Evolutionary conservation across 495 filamentous ascomycete species (phyloP), one percentile per base, ranked within the genome.

Genomic region (Bombardia bombarda): DNA sequence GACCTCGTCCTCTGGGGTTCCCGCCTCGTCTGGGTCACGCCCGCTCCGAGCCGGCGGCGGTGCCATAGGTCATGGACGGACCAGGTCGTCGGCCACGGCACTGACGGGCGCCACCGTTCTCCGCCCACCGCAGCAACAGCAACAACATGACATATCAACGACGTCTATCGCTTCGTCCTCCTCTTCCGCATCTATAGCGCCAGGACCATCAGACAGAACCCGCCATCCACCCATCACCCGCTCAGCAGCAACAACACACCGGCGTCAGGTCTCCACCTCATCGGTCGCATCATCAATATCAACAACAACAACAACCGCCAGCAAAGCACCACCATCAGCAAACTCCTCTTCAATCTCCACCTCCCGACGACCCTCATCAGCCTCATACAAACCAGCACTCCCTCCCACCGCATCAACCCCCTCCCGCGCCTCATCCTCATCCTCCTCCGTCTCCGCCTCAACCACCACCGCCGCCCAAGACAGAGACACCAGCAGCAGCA

Each of bases 71-170:
- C 58, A 65, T 36, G 32, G 54, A 14, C 57, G 68, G n/a, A 57
- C 63, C 13, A 68, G 59, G 43, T 66, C 66, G 10, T 63, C 65
- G 9, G 58, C 63, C 24, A 73, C 70, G 12, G 50, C 60, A 19
- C 53, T 74, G 17, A 66, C 55, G 19, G 40, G 65, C 45, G 55
- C 65, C 9, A 71, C 68, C 3, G 63, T 55, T 26, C 65, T 74
- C 6, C 66, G 65, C 2, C 73, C 71, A 8, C 61, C 65, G 2
- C 57, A 56, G 3, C 51, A 50, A 23, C 26, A n/a, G n/a, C n/a
- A n/a, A n/a, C n/a, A n/a, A n/a, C n/a, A n/a, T n/a, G n/a, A n/a
- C n/a, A n/a, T 38, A 13, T 61, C 60, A 4, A 37, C 53, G 21
- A 31, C 53, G 23, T 55, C 54, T 17, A 37, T 52, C 20, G 12